These are phyloP conservation scores for Rhododendron mucronatum DNA, from an alignment of 148 eudicot genomes.

Conservation along the genomic window DNA sequence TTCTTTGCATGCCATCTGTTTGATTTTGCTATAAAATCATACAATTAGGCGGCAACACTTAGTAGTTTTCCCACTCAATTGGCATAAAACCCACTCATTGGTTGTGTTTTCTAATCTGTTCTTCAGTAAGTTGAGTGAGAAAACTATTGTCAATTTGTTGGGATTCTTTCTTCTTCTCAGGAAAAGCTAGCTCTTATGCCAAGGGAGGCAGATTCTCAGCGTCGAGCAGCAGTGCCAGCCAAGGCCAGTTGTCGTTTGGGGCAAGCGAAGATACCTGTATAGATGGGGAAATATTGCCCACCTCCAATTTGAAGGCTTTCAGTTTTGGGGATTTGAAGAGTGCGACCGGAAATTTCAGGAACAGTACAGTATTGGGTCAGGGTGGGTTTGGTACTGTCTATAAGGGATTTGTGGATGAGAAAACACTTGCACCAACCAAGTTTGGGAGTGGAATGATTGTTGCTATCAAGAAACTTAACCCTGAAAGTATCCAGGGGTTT, in stretches of 20 bases:
- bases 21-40: not conserved
- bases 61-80: not conserved
- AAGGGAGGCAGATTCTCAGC: conserved; percentile 34
- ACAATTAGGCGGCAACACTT: not conserved
- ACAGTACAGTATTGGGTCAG: conserved; percentile 52
- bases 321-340: conserved; percentile 57
- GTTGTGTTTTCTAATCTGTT: not conserved
- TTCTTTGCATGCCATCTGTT: not conserved
- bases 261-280: conserved; percentile 19
- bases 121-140: not conserved
- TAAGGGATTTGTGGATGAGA: conserved; percentile 74
- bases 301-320: conserved; percentile 50
- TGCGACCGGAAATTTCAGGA: conserved; percentile 57
- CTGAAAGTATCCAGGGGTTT: conserved; percentile 68
- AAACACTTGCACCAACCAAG: conserved; percentile 25
- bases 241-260: conserved; percentile 36
- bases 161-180: conserved; percentile 19
- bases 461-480: conserved; percentile 77
- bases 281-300: conserved; percentile 40
- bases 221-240: conserved; percentile 46
- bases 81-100: not conserved
- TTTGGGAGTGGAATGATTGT: conserved; percentile 48
- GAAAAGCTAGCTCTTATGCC: conserved; percentile 31
- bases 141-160: not conserved
- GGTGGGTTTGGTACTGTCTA: conserved; percentile 84